These are phyloP conservation scores for Drosera capensis DNA, from an alignment of 148 eudicot species.

Conservation along the genomic window DNA sequence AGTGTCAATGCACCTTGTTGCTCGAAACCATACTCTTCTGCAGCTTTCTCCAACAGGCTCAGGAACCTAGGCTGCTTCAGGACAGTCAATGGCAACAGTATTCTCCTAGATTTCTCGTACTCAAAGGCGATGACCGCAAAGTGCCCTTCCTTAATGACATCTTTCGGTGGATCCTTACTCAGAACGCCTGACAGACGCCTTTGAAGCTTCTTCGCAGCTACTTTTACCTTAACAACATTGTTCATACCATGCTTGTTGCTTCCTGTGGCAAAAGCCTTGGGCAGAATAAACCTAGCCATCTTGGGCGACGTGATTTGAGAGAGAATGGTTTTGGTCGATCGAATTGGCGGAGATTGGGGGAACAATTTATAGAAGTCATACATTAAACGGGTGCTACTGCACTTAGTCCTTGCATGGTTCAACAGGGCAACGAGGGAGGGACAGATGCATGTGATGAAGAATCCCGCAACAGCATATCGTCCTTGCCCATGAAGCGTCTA, in stretches of 20 bases:
- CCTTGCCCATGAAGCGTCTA: no score
- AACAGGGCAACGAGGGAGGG: no score
- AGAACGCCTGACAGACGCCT: not conserved
- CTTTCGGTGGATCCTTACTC: conserved; percentile 13
- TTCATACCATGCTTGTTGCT: not conserved
- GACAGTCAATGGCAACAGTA: conserved; percentile 9
- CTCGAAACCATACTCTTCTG: conserved; percentile 60
- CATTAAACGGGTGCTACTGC: no score
- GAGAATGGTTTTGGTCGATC: no score
- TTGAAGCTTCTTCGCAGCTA: not conserved
- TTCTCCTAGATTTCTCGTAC: conserved; percentile 17
- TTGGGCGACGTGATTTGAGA: no score
- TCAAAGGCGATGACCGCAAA: conserved; percentile 52
- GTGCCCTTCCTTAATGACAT: conserved; percentile 65
- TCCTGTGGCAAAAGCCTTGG: not conserved
- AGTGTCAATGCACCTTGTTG: conserved; percentile 43
- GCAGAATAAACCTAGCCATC: not conserved
- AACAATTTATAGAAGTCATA: no score
- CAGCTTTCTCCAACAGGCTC: conserved; percentile 48
- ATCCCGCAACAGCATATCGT: no score
- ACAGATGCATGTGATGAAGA: no score
- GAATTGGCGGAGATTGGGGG: no score
- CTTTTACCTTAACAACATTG: not conserved
- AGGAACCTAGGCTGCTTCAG: conserved; percentile 34
- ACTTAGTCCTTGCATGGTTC: no score